Conservation (phyloP, 495 filamentous ascomycete species). For the Astrothelium subdiscretum region DNA sequence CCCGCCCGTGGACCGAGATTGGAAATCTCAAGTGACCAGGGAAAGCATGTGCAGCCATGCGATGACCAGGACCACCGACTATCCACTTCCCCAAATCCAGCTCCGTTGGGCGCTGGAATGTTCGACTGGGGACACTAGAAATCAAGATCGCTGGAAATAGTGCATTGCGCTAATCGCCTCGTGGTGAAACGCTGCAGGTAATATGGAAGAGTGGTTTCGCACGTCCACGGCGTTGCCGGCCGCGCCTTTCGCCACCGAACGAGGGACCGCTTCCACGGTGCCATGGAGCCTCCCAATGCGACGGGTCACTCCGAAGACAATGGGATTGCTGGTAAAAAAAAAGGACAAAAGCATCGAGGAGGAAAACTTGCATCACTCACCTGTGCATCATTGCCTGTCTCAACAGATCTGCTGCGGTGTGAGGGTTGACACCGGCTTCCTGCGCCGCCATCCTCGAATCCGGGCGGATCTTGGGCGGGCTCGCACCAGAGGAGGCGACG, state of each 20-base stretch:
- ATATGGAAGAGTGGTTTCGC: background rate
- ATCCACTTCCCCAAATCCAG: background rate
- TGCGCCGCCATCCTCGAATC: constrained; percentile 1
- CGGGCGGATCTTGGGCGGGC: background rate
- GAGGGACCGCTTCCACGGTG: constrained; percentile 1
- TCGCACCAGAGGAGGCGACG: background rate
- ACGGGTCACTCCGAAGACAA: background rate
- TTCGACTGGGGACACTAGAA: background rate
- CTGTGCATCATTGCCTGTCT: constrained; percentile 39
- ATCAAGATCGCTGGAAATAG: background rate
- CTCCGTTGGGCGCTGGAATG: background rate
- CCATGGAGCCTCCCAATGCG: background rate
- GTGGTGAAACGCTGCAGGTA: constrained; percentile 2
- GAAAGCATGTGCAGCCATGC: background rate
- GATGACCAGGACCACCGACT: background rate
- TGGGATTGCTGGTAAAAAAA: too few relatives aligned
- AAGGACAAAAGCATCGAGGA: background rate
- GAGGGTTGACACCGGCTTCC: constrained; percentile 23
- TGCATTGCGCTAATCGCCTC: background rate
- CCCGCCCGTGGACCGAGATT: background rate
- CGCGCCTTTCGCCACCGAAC: background rate
- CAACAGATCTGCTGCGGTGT: constrained; percentile 41
- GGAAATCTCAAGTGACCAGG: background rate
- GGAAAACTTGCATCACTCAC: constrained; percentile 28
- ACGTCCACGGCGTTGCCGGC: background rate